phyloP scores from a whole-genome alignment of 148 eudicot genomes.

The Pouteria glomerata region DNA sequence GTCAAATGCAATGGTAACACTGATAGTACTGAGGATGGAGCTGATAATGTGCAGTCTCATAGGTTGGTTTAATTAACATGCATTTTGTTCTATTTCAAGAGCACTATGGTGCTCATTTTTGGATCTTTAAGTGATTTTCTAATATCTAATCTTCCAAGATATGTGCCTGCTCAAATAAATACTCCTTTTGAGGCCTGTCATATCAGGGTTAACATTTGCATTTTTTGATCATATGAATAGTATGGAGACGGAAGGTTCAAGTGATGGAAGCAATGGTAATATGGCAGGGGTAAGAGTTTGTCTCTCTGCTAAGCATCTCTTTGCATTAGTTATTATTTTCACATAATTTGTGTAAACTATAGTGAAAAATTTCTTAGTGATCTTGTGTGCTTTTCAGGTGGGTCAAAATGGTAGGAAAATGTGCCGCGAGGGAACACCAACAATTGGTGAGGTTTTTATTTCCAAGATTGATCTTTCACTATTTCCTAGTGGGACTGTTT shows the following conservation, averaged over 20 bases:
- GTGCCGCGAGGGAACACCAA: too few relatives aligned
- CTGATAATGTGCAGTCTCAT: too few relatives aligned
- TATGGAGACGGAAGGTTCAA: too few relatives aligned
- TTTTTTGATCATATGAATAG: constrained; percentile 47
- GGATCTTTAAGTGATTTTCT: background rate
- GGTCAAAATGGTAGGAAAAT: too few relatives aligned
- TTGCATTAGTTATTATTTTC: background rate
- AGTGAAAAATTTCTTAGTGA: too few relatives aligned
- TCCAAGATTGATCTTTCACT: too few relatives aligned
- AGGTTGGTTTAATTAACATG: too few relatives aligned
- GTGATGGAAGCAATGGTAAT: constrained; percentile 81
- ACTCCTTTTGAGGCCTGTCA: background rate
- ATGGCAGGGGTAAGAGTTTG: constrained; percentile 56
- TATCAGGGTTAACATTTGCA: background rate
- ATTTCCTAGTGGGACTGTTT: too few relatives aligned
- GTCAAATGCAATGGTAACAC: constrained; percentile 67
- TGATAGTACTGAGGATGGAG: constrained; percentile 51
- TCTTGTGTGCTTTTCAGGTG: too few relatives aligned
- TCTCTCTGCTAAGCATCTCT: too few relatives aligned
- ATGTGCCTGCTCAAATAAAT: background rate
- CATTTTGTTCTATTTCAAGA: background rate
- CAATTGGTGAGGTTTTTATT: too few relatives aligned
- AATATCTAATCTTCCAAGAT: background rate
- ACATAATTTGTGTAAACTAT: background rate
- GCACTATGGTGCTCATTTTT: too few relatives aligned